Conservation (phyloP, 169 alveolate species). For the Plasmodium berghei region DNA sequence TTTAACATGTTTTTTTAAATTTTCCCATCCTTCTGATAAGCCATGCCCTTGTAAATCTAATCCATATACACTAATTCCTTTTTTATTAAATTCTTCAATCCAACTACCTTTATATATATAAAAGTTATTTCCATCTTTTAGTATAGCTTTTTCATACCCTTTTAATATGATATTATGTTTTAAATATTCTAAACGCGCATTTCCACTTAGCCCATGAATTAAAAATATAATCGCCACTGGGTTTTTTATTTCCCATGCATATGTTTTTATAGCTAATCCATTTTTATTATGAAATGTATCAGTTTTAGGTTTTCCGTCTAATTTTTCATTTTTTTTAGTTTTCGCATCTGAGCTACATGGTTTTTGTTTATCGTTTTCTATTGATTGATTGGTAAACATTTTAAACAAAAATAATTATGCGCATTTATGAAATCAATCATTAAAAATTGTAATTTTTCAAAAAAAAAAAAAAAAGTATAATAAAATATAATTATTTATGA, state of each 20-base stretch:
- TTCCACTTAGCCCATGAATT: slow-evolving; percentile 81
- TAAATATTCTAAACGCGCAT: slow-evolving; percentile 81
- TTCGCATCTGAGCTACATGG: background rate
- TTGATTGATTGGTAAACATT: background rate
- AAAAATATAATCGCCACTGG: slow-evolving; percentile 78
- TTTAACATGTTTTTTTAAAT: slow-evolving; percentile 51
- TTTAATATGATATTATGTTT: slow-evolving; percentile 79
- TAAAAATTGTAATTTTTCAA: no score
- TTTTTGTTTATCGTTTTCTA: background rate
- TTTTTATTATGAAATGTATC: slow-evolving; percentile 81
- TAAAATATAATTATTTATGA: no score
- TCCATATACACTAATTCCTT: slow-evolving; percentile 79
- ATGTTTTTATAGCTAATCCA: slow-evolving; percentile 78
- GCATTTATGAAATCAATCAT: background rate
- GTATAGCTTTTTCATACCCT: slow-evolving; percentile 42
- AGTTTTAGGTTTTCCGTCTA: slow-evolving; percentile 73
- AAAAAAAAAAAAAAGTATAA: no score
- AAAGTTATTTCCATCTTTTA: slow-evolving; percentile 60
- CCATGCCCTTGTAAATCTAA: slow-evolving; percentile 85
- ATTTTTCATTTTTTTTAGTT: background rate
- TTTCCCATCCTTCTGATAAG: slow-evolving; percentile 78
- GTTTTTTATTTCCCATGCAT: slow-evolving; percentile 73
- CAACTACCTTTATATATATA: slow-evolving; percentile 80
- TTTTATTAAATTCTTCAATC: slow-evolving; percentile 77
- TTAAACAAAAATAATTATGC: background rate